Conservation (phyloP, 2,329 filamentous ascomycete species). For the Aotearoamyces nothofagi region DNA sequence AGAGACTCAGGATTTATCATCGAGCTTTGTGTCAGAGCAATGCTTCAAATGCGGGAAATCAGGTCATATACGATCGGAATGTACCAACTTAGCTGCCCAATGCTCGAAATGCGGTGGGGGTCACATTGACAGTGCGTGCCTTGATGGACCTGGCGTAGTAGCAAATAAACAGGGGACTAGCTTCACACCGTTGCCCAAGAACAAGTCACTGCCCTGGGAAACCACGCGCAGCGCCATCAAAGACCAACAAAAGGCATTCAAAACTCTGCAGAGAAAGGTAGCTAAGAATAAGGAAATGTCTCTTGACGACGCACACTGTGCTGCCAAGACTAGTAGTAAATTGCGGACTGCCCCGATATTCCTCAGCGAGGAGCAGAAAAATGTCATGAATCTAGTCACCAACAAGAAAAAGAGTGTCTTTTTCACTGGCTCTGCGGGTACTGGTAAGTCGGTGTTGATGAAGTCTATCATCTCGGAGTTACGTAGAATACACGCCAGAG, state of each 20-base stretch:
- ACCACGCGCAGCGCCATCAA: constrained; percentile 60
- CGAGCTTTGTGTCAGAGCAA: constrained; percentile 3
- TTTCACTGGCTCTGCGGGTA: constrained; percentile 93
- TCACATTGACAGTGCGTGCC: neutral
- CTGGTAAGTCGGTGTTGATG: constrained; percentile 93
- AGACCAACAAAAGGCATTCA: constrained; percentile 63
- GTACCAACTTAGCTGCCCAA: neutral
- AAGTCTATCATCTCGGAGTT: constrained; percentile 75
- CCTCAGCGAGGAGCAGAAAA: constrained; percentile 73
- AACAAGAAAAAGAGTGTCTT: constrained; percentile 79
- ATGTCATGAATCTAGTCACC: constrained; percentile 71
- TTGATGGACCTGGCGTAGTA: constrained; percentile 21
- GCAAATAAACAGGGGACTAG: constrained; percentile 24
- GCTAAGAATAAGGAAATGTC: constrained; percentile 24
- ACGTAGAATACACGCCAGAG: constrained; percentile 57
- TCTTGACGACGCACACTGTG: constrained; percentile 31
- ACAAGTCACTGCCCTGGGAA: constrained; percentile 46
- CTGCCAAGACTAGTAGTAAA: constrained; percentile 22
- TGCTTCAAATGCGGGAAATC: constrained; percentile 1
- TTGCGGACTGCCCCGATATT: constrained; percentile 18
- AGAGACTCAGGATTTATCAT: constrained; percentile 5
- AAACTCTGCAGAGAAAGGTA: constrained; percentile 39
- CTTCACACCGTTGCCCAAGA: no score
- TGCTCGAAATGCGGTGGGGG: neutral
- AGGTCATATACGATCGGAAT: neutral